phyloP scores from a whole-genome alignment of 2,329 filamentous ascomycete species.

The Aspergillus piperis region DNA sequence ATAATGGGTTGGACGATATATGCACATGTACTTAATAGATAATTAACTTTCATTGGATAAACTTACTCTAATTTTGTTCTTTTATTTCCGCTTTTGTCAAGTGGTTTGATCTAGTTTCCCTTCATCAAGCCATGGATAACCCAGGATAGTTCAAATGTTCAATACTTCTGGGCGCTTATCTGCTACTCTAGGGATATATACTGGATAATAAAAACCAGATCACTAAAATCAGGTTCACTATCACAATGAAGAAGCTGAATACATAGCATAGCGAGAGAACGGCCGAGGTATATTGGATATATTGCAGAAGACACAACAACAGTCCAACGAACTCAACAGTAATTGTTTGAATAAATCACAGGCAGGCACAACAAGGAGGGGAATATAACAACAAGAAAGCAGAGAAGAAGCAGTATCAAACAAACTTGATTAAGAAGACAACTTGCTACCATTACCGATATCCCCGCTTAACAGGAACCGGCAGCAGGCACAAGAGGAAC shows the following conservation, averaged over 20 bases:
- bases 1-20: background rate
- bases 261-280: slow-evolving; percentile 20
- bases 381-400: slow-evolving; percentile 31
- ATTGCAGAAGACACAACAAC: slow-evolving; percentile 12
- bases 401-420: slow-evolving; percentile 10
- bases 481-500: slow-evolving; percentile 1
- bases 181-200: too few relatives aligned
- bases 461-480: background rate
- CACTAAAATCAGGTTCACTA: background rate
- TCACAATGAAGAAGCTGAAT: background rate
- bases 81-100: background rate
- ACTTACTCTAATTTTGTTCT: background rate
- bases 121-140: too few relatives aligned
- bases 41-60: background rate
- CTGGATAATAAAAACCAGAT: too few relatives aligned
- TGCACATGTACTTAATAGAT: background rate
- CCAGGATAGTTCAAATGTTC: too few relatives aligned
- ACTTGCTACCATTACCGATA: background rate
- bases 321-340: slow-evolving; percentile 17
- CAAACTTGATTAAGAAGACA: slow-evolving; percentile 18
- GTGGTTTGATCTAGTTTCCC: too few relatives aligned
- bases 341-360: slow-evolving; percentile 9
- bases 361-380: slow-evolving; percentile 30
- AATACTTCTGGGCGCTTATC: too few relatives aligned
- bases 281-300: slow-evolving; percentile 23